phyloP scores from a whole-genome alignment of 106 monocot genomes.

The Allium cepa region DNA sequence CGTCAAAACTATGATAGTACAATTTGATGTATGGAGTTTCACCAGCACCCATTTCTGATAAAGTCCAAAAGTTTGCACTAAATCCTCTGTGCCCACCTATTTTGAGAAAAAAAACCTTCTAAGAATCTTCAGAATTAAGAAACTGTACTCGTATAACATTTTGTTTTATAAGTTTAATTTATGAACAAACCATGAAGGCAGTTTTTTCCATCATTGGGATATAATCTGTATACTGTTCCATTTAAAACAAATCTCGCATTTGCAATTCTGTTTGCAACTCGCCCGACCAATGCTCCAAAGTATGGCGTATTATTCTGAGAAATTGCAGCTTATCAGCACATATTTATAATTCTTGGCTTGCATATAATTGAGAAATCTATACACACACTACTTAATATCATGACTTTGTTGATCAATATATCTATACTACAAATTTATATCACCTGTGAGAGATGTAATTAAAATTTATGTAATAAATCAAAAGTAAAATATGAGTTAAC shows the following conservation, averaged over 20 bases:
- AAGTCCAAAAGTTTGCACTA: slow-evolving; percentile 46
- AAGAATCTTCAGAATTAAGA: not conserved
- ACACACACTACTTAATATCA: not conserved
- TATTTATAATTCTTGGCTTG: not conserved
- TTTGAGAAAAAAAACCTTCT: not conserved
- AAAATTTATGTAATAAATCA: not conserved
- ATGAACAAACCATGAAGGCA: slow-evolving; percentile 21
- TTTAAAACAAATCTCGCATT: slow-evolving; percentile 26
- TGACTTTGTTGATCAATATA: not conserved
- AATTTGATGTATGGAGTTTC: slow-evolving; percentile 58
- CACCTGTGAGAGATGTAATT: not conserved
- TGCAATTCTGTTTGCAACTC: slow-evolving; percentile 50
- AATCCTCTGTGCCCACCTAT: slow-evolving; percentile 73
- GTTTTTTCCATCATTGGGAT: slow-evolving; percentile 35
- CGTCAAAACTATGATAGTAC: slow-evolving; percentile 2
- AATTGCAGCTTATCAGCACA: not conserved
- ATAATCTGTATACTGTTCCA: slow-evolving; percentile 28
- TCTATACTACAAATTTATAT: not conserved
- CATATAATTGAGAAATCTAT: not conserved
- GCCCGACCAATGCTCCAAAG: slow-evolving; percentile 63
- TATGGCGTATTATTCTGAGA: slow-evolving; percentile 39
- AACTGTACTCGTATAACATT: not conserved
- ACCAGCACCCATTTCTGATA: slow-evolving; percentile 34
- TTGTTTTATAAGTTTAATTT: not conserved
- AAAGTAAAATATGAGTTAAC: not conserved